Conservation (phyloP, 305 asterid genomes). For the Rubia tinctorum region DNA sequence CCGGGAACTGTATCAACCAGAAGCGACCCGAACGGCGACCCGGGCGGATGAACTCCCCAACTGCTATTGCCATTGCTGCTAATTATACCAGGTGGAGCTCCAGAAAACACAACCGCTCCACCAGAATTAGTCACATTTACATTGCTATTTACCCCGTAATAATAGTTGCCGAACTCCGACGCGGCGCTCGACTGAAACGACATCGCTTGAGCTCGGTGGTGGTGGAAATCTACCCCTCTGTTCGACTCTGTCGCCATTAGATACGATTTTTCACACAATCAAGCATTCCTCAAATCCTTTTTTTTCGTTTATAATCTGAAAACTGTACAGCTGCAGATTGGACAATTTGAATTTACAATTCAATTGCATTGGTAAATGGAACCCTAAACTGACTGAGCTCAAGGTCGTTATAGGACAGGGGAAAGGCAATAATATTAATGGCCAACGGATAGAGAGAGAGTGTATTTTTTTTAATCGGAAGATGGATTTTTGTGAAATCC, state of each 20-base stretch:
- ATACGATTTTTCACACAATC: not conserved
- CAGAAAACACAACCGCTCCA: slow-evolving; percentile 29
- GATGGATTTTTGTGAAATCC: not conserved
- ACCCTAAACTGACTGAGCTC: slow-evolving; percentile 12
- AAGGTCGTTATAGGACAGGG: not conserved
- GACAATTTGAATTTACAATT: not conserved
- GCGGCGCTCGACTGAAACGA: slow-evolving; percentile 29
- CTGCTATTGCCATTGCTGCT: slow-evolving; percentile 11
- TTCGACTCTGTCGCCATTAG: slow-evolving; percentile 17
- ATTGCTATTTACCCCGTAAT: slow-evolving; percentile 13
- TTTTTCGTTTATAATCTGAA: not conserved
- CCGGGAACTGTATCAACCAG: slow-evolving; percentile 67
- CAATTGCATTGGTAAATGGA: slow-evolving; percentile 3
- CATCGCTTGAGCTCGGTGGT: slow-evolving; percentile 26
- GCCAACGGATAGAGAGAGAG: not conserved
- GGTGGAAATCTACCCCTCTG: slow-evolving; percentile 10
- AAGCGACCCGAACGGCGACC: slow-evolving; percentile 28
- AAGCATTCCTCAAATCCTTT: not conserved
- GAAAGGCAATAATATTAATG: not conserved
- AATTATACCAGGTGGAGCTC: slow-evolving; percentile 10
- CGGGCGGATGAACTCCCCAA: slow-evolving; percentile 23
- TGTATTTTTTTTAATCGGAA: not conserved
- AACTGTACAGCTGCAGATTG: slow-evolving; percentile 4
- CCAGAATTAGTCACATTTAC: slow-evolving; percentile 12
- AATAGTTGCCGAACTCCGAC: slow-evolving; percentile 21